Conservation (phyloP, 2,329 filamentous ascomycete genomes). For the Karstenula rhodostoma region DNA sequence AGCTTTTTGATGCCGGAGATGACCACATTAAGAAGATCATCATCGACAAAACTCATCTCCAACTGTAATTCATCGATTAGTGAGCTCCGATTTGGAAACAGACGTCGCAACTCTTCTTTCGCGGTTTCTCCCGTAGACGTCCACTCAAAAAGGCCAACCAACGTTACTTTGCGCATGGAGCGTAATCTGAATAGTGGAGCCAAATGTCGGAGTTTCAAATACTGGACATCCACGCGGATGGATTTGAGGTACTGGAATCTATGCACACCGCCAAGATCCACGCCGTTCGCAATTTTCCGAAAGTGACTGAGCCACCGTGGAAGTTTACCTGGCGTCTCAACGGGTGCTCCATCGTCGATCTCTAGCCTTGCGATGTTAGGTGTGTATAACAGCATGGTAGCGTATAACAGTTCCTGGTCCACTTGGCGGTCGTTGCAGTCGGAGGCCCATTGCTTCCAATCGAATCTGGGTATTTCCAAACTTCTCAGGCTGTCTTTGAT, state of each 20-base stretch:
- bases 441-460: conserved; percentile 38
- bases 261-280: conserved; percentile 25
- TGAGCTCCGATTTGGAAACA: conserved; percentile 26
- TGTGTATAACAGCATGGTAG: conserved; percentile 34
- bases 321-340: background rate
- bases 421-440: conserved; percentile 27
- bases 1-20: conserved; percentile 26
- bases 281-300: conserved; percentile 22
- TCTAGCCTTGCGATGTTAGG: conserved; percentile 30
- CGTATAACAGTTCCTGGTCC: conserved; percentile 29
- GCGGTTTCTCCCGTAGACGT: conserved; percentile 7
- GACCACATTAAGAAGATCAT: conserved; percentile 23
- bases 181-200: conserved; percentile 33
- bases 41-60: conserved; percentile 20
- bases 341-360: conserved; percentile 22
- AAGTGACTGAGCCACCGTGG: conserved; percentile 34
- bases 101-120: conserved; percentile 20
- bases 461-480: conserved; percentile 22
- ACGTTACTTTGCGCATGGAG: conserved; percentile 27
- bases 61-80: conserved; percentile 29
- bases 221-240: conserved; percentile 25
- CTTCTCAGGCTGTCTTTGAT: conserved; percentile 36
- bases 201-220: conserved; percentile 23
- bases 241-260: conserved; percentile 27
- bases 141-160: conserved; percentile 22